phyloP scores from a whole-genome alignment of 2,329 filamentous ascomycete genomes.

The Alternaria arborescens region DNA sequence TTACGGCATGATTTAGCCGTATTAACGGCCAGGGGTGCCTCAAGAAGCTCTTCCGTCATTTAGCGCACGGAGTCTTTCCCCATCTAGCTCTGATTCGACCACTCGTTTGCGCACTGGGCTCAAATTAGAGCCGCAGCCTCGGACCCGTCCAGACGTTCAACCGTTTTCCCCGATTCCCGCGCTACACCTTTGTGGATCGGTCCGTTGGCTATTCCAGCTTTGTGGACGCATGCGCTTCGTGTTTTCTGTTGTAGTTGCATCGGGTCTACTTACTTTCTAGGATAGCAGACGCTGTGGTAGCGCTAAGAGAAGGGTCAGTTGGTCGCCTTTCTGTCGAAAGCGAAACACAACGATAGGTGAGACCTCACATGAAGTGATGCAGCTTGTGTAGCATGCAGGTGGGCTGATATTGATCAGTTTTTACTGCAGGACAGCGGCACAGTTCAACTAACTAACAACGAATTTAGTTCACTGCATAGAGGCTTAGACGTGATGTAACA shows the following conservation, averaged over 20 bases:
- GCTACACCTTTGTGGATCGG: conserved; percentile 3
- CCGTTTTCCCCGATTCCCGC: conserved; percentile 12
- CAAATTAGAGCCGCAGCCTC: conserved; percentile 1
- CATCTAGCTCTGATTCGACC: conserved; percentile 4
- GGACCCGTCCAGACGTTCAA: conserved; percentile 2
- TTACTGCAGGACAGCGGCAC: conserved; percentile 20
- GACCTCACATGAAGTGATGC: conserved; percentile 2
- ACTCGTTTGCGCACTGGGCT: neutral
- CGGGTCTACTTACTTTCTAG: conserved; percentile 8
- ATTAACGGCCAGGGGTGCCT: neutral
- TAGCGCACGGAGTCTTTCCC: conserved; percentile 4
- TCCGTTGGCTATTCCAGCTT: conserved; percentile 3
- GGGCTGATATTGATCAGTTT: conserved; percentile 10
- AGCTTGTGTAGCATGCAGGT: conserved; percentile 8
- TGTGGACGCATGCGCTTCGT: conserved; percentile 1
- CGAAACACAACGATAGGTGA: conserved; percentile 1
- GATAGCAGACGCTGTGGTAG: neutral
- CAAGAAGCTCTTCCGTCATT: neutral
- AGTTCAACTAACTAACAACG: conserved; percentile 8
- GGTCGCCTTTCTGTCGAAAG: neutral
- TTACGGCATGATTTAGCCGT: neutral
- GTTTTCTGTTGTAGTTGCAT: conserved; percentile 3
- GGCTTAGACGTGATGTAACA: neutral
- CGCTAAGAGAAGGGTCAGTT: conserved; percentile 1
- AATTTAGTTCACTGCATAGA: conserved; percentile 1